Evolutionary conservation across 176 grass and related monocot species (phyloP), one percentile per base, ranked within the genome.

Genomic region (Rhynchospora breviuscula): DNA sequence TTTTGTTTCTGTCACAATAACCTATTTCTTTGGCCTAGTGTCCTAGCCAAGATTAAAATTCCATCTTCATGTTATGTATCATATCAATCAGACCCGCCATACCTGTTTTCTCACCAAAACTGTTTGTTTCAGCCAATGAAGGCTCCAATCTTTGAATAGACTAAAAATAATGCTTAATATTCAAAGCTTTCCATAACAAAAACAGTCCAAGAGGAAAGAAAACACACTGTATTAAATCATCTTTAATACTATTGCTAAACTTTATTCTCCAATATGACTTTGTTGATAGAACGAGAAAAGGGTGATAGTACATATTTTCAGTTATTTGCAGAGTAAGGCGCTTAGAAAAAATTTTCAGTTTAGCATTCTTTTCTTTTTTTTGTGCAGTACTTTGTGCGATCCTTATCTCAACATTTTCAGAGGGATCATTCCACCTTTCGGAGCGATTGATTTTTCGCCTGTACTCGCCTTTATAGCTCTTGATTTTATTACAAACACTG

Each of bases 351-450:
- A 33, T 12, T 57, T 78, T 43, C 33, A 81, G 72, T 74, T 68
- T 57, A 53, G 63, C n/a, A 66, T 79, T 18, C 5, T 62, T 23
- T 54, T 18, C 78, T 11, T 53, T 63, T 81, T 84, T 52, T 65
- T 29, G 67, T 91, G 84, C 95, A 98, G 95, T 91, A 91, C 88
- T 25, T 23, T 98, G 54, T 98, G 95, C 66, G 96, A 99, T 67
- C 96, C 96, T 44, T 99, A 99, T 84, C 88, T 99, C 57, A 99
- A 99, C 85, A 87, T 99, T 85, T 98, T 99, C 85, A 93, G 96
- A 57, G 96, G 96, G 79, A 90, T 99, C 85, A 90, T 99, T 88
- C 96, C 93, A 29, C 93, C 96, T 68, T 79, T 99, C 4, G 96
- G 93, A 1, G 96, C 91, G 23, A 74, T 99, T 17, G 96, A 99